A percentile compares a stretch with the other conserved stretches of the same genome.
phyloP scores from a whole-genome alignment of 805 yeast genomes.

The Nakazawaea siamensis region DNA sequence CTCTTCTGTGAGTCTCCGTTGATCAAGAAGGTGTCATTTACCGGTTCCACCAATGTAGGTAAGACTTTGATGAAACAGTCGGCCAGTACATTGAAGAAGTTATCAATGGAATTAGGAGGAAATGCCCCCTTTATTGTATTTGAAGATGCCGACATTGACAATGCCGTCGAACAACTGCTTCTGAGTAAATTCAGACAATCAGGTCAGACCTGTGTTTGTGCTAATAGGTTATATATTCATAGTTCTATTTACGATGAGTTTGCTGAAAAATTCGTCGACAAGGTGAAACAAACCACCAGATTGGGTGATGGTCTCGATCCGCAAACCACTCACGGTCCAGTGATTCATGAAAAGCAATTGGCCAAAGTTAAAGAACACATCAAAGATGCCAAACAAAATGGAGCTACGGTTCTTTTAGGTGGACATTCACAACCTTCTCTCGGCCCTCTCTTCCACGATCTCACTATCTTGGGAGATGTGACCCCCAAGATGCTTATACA shows the following conservation, averaged over 20 bases:
- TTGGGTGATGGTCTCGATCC: slow-evolving; percentile 58
- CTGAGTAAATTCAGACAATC: slow-evolving; percentile 65
- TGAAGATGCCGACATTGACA: slow-evolving; percentile 61
- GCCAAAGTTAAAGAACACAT: slow-evolving; percentile 55
- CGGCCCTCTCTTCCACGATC: slow-evolving; percentile 59
- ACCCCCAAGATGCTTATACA: slow-evolving; percentile 47
- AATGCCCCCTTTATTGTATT: slow-evolving; percentile 75
- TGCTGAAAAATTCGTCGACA: slow-evolving; percentile 36
- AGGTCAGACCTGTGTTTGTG: slow-evolving; percentile 81
- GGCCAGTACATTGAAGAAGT: slow-evolving; percentile 55
- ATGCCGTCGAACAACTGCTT: slow-evolving; percentile 59
- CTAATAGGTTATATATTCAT: slow-evolving; percentile 65
- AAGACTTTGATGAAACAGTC: slow-evolving; percentile 57
- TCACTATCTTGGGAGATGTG: slow-evolving; percentile 59
- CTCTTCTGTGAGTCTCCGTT: slow-evolving; percentile 45
- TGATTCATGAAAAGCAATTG: slow-evolving; percentile 57
- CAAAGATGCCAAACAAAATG: slow-evolving; percentile 55
- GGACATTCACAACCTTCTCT: slow-evolving; percentile 46
- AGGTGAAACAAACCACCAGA: slow-evolving; percentile 30
- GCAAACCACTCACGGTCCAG: slow-evolving; percentile 68
- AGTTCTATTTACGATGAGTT: slow-evolving; percentile 57
- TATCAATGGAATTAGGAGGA: slow-evolving; percentile 72
- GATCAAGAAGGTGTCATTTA: slow-evolving; percentile 65
- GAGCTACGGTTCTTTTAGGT: slow-evolving; percentile 58
- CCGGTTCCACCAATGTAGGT: slow-evolving; percentile 74